Percentiles rank a stretch among this genome's conserved stretches.
phyloP scores from a whole-genome alignment of 1,139 yeast genomes.

The Candida smagusa region DNA sequence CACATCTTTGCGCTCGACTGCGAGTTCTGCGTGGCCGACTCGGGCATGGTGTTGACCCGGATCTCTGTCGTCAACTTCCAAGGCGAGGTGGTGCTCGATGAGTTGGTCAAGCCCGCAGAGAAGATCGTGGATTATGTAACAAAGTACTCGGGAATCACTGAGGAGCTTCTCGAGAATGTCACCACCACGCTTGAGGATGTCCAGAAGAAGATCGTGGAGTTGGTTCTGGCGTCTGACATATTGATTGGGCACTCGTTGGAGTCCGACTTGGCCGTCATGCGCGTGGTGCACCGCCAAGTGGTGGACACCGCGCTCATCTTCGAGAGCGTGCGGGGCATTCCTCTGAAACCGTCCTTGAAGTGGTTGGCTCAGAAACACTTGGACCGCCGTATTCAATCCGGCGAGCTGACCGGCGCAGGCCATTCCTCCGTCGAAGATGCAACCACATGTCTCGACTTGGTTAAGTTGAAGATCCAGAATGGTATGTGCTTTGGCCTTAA shows the following conservation, averaged over 20 bases:
- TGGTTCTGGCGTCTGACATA: slow-evolving; percentile 51
- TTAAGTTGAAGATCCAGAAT: slow-evolving; percentile 61
- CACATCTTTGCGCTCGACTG: slow-evolving; percentile 83
- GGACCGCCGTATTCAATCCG: slow-evolving; percentile 57
- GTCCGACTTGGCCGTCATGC: slow-evolving; percentile 60
- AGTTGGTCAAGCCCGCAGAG: slow-evolving; percentile 71
- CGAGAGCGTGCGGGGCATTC: slow-evolving; percentile 78
- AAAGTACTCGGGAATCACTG: slow-evolving; percentile 81
- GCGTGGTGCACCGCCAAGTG: slow-evolving; percentile 57
- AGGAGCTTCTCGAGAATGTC: slow-evolving; percentile 57
- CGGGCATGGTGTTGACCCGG: slow-evolving; percentile 69
- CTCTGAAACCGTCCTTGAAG: slow-evolving; percentile 72
- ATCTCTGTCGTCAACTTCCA: slow-evolving; percentile 70
- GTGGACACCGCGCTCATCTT: slow-evolving; percentile 66
- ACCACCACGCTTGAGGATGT: slow-evolving; percentile 66
- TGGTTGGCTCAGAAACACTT: slow-evolving; percentile 61
- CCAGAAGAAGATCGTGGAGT: slow-evolving; percentile 50
- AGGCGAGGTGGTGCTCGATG: slow-evolving; percentile 60
- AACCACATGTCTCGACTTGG: slow-evolving; percentile 70
- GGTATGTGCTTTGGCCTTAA: slow-evolving; percentile 66
- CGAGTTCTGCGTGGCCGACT: slow-evolving; percentile 76
- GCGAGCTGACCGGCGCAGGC: slow-evolving; percentile 51
- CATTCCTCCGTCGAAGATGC: slow-evolving; percentile 92
- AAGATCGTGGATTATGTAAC: slow-evolving; percentile 80
- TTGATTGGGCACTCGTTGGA: slow-evolving; percentile 74